Conservation (phyloP, 768 basidiomycete species). For the Termitomyces sp. region DNA sequence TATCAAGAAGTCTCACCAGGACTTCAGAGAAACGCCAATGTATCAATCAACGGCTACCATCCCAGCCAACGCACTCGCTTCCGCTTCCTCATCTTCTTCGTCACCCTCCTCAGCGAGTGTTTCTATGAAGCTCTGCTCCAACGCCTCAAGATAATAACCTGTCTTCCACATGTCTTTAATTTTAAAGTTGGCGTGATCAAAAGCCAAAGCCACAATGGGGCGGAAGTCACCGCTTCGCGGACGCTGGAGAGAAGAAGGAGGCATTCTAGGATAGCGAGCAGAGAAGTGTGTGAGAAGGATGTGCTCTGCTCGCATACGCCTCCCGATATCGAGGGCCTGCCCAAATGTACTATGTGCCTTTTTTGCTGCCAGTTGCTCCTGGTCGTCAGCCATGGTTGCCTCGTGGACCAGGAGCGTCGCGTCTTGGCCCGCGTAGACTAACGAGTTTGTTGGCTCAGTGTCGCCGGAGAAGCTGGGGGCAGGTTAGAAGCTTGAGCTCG, state of each 20-base stretch:
- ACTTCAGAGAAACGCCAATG: neutral
- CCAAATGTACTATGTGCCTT: slow-evolving; percentile 91
- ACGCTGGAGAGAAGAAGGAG: slow-evolving; percentile 38
- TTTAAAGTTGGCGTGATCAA: slow-evolving; percentile 70
- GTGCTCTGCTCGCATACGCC: slow-evolving; percentile 79
- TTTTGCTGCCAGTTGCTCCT: slow-evolving; percentile 59
- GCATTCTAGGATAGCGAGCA: slow-evolving; percentile 87
- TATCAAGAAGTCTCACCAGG: neutral
- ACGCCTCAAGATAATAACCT: slow-evolving; percentile 64
- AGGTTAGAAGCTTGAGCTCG: slow-evolving; percentile 18
- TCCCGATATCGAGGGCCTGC: slow-evolving; percentile 78
- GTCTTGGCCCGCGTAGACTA: slow-evolving; percentile 57
- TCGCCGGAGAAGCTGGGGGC: slow-evolving; percentile 84
- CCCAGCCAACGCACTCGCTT: slow-evolving; percentile 6
- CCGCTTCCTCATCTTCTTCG: slow-evolving; percentile 24
- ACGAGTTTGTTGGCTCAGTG: slow-evolving; percentile 67
- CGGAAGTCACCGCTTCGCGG: slow-evolving; percentile 1
- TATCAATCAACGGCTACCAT: slow-evolving; percentile 17
- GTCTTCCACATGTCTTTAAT: slow-evolving; percentile 87
- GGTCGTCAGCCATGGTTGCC: slow-evolving; percentile 86
- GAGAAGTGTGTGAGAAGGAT: slow-evolving; percentile 96
- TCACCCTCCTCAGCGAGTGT: slow-evolving; percentile 44
- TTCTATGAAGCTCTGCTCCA: slow-evolving; percentile 60
- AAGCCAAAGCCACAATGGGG: slow-evolving; percentile 66
- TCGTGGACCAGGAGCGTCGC: slow-evolving; percentile 91